Base-by-base conservation (phyloP, 2,329 filamentous ascomycete species). In the Tolypocladium cylindrosporum region DNA sequence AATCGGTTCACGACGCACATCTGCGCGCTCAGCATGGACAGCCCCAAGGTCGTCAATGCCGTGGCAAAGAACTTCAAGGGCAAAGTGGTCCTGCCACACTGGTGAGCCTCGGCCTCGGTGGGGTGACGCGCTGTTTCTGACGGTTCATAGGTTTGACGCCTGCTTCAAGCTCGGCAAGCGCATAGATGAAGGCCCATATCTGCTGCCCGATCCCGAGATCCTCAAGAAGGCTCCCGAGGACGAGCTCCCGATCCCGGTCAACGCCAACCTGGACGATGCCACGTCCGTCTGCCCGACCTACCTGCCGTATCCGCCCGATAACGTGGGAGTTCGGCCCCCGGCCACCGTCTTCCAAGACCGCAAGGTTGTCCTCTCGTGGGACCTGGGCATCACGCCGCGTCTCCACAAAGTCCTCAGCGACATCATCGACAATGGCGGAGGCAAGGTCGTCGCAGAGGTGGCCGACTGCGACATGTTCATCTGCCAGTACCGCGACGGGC, bases 11-110 rank as follows among this genome's bases (percentile, higher is more conserved):
- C 90, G 10, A 97, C 94, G 2, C 94, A 99, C 72, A 83, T 99
- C 57, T 93, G 96, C 60, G 90, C 93, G 6, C 76, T 96, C 60
- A 85, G 84, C 6, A 79, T 88, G 70, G 86, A 92, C 40, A 83
- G 92, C 58, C 82, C 85, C 3, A 91, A 91, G 69, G 89, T 87
- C 61, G 68, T 80, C 60, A 69, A 83, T 57, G 88, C 87, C 1
- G 63, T 77, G 50, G 75, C 80, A 10, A 95, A 87, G 71, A 81
- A 81, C 2, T 77, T 90, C 57, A 85, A 84, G 57, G 85, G 85
- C 71, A 92, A 91, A 72, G 88, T 97, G 59, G 90, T 99, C 21
- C 78, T 99, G 56, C 94, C 94, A 42, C 94, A 97, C 69, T 97
- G 94, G 90, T 91, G 75, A 67, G 78, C 62, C 42, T 14, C 19